phyloP scores from a whole-genome alignment of 2,329 filamentous ascomycete genomes.

The Plectosphaerella cucumerina region DNA sequence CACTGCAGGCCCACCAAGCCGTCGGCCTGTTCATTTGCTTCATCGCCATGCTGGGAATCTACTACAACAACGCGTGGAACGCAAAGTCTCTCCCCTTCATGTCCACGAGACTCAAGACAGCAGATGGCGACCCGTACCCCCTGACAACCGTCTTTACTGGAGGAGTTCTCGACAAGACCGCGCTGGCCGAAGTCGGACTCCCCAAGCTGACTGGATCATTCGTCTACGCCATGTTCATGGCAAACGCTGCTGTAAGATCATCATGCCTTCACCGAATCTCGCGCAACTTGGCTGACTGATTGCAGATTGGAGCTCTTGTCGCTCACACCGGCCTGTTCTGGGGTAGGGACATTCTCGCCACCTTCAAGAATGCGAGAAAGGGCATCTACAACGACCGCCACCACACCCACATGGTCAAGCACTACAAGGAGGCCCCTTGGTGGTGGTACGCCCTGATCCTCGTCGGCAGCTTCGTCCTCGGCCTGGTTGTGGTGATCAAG shows the following conservation, averaged over 20 bases:
- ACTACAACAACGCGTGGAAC: conserved; percentile 45
- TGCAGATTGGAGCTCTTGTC: conserved; percentile 54
- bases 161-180: conserved; percentile 35
- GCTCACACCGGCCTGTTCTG: conserved; percentile 50
- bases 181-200: conserved; percentile 37
- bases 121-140: conserved; percentile 36
- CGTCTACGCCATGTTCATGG: conserved; percentile 50
- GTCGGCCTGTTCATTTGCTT: conserved; percentile 45
- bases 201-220: conserved; percentile 45
- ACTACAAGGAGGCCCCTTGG: conserved; percentile 47
- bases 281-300: too few species aligned
- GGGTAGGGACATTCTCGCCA: conserved; percentile 44
- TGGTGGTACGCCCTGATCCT: conserved; percentile 43
- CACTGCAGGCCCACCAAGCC: conserved; percentile 41
- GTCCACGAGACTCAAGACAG: conserved; percentile 41
- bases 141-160: conserved; percentile 32
- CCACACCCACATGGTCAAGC: conserved; percentile 45
- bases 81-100: conserved; percentile 47
- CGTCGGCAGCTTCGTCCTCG: conserved; percentile 38
- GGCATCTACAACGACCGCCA: conserved; percentile 45
- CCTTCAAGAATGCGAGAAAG: conserved; percentile 40
- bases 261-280: too few species aligned
- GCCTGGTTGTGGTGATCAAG: conserved; percentile 39
- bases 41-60: conserved; percentile 44
- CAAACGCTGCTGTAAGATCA: conserved; percentile 51